Evolutionary conservation across 306 rosid genomes (phyloP), one percentile per base, ranked within the genome.

Genomic region (Heteromeles arbutifolia): DNA sequence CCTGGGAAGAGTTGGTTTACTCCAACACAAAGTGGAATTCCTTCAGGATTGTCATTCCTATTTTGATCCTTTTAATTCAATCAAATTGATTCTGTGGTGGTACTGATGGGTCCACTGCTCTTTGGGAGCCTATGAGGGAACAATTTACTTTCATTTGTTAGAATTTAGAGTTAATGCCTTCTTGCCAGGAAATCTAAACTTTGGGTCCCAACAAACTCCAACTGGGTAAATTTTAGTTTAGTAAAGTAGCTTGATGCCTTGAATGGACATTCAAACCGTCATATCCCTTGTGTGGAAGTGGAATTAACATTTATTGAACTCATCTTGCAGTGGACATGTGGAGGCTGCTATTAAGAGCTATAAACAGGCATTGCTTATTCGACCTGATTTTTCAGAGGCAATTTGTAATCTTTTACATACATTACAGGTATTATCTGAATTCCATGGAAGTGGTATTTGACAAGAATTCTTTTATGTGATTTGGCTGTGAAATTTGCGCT

Each of bases 401-500:
- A 92, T 98, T 67, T 92, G 99, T 91, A 96, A 96, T 87, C 98
- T 96, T 66, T 81, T 96, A 39, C 99, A 96, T 80, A 96, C 98
- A 8, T 87, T 96, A 74, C 98, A 92, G 98, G 99, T 95, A 83
- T 64, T 10, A 26, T 61, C 53, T 62, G 28, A 22, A 24, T 78
- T 59, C 22, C 18, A 6, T 31, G 22, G 18, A 3, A 18, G 41
- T 41, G 24, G 34, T 56, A 71, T 52, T 26, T 71, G 45, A 8
- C 11, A 17, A 19, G 19, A 31, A 6, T 64, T 64, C 10, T 64
- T 64, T 1, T 8, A 18, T 17, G 41, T 15, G 1, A 6, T 5
- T 37, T 52, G 32, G 6, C 6, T 19, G 12, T 32, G 56, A 52
- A 52, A 19, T 70, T 70, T 64, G 31, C 53, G 3, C 6, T 18